These are phyloP conservation scores for Aspergillus persii DNA, from an alignment of 2,329 filamentous ascomycete genomes.

Conservation along the genomic window DNA sequence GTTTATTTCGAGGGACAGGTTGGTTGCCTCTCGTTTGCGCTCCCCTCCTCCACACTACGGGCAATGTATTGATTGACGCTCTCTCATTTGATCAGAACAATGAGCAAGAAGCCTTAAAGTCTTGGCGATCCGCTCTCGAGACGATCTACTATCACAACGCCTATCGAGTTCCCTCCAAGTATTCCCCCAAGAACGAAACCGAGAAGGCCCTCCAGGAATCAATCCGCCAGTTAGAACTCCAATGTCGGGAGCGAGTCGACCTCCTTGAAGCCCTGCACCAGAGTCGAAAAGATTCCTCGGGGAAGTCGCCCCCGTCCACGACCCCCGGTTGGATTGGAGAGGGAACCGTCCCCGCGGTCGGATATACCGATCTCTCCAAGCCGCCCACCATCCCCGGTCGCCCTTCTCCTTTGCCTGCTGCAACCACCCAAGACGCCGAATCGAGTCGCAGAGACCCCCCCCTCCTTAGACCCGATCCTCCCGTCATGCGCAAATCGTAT, in stretches of 20 bases:
- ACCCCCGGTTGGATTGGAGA: slow-evolving; percentile 68
- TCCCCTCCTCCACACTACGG: neutral
- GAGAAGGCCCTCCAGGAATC: slow-evolving; percentile 81
- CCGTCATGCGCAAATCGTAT: slow-evolving; percentile 26
- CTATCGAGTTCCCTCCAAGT: slow-evolving; percentile 67
- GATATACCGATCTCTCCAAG: slow-evolving; percentile 77
- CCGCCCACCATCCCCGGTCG: slow-evolving; percentile 59
- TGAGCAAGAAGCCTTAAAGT: slow-evolving; percentile 83
- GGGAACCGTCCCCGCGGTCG: slow-evolving; percentile 77
- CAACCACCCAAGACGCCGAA: slow-evolving; percentile 23
- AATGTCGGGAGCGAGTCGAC: slow-evolving; percentile 91
- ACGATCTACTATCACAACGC: slow-evolving; percentile 85
- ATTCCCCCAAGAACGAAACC: slow-evolving; percentile 72
- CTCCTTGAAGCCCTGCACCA: slow-evolving; percentile 76
- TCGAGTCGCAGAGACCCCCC: slow-evolving; percentile 11
- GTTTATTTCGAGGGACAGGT: slow-evolving; percentile 96
- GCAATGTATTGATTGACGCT: neutral
- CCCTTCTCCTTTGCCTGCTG: neutral
- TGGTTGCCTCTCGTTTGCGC: slow-evolving; percentile 20
- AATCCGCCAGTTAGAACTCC: slow-evolving; percentile 76
- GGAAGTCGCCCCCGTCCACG: slow-evolving; percentile 25
- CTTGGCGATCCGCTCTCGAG: slow-evolving; percentile 84
- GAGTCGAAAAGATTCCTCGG: slow-evolving; percentile 53
- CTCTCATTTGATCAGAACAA: slow-evolving; percentile 63
- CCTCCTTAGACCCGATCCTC: slow-evolving; percentile 14